Conservation (phyloP, 805 yeast species). For the Starmera quercuum region DNA sequence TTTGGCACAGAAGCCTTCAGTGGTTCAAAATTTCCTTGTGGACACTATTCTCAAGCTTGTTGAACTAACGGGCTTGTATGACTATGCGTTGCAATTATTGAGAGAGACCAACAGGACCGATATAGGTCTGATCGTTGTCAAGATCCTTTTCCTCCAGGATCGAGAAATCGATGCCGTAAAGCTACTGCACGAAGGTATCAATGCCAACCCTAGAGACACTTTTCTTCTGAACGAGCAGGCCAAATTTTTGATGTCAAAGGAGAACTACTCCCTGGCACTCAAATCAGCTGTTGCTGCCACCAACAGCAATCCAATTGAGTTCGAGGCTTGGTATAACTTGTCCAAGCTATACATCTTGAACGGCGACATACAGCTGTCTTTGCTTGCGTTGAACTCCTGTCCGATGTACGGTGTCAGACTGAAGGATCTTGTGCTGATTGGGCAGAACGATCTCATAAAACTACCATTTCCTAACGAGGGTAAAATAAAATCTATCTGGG, state of each 20-base stretch:
- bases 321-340: constrained; percentile 61
- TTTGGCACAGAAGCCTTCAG: constrained; percentile 59
- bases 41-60: constrained; percentile 55
- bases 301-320: constrained; percentile 67
- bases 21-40: constrained; percentile 57
- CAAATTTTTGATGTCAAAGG: constrained; percentile 48
- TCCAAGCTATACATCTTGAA: constrained; percentile 51
- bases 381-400: constrained; percentile 62
- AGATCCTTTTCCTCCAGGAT: constrained; percentile 24
- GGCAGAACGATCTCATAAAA: constrained; percentile 34
- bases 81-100: constrained; percentile 32
- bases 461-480: constrained; percentile 52
- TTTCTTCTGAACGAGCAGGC: constrained; percentile 38
- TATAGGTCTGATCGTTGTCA: constrained; percentile 21
- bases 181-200: constrained; percentile 20
- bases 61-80: constrained; percentile 29
- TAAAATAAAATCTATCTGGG: constrained; percentile 41
- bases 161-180: constrained; percentile 28
- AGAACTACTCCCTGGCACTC: constrained; percentile 47
- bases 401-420: constrained; percentile 49
- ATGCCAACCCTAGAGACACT: constrained; percentile 12
- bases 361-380: constrained; percentile 50
- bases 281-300: constrained; percentile 54
- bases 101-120: constrained; percentile 5
- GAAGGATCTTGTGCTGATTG: constrained; percentile 36